phyloP scores from a whole-genome alignment of 352 stramenopile species.

The Globisporangium spiculum region DNA sequence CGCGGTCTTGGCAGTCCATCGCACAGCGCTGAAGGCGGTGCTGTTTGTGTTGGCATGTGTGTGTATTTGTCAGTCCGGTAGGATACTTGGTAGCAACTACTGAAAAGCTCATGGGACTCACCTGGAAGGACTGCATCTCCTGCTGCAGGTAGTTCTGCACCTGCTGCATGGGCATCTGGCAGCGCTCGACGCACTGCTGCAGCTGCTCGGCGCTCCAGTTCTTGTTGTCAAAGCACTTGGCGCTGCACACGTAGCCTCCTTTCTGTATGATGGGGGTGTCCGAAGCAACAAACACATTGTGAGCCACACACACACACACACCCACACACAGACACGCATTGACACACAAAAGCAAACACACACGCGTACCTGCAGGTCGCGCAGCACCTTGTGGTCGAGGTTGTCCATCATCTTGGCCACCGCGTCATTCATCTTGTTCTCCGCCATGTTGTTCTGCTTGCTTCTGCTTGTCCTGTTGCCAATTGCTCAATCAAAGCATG shows the following conservation, averaged over 20 bases:
- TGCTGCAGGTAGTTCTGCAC: constrained; percentile 81
- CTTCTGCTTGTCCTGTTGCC: neutral
- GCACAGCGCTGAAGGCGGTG: constrained; percentile 79
- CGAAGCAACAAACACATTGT: neutral
- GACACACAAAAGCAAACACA: neutral
- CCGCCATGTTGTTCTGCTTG: constrained; percentile 46
- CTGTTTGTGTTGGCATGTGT: constrained; percentile 18
- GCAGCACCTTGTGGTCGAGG: constrained; percentile 72
- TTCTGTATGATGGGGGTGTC: constrained; percentile 32
- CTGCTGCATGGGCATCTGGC: constrained; percentile 83
- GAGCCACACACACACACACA: neutral
- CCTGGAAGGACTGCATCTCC: constrained; percentile 83
- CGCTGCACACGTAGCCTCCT: constrained; percentile 79
- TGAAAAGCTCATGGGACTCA: constrained; percentile 6
- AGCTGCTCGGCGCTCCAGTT: constrained; percentile 73
- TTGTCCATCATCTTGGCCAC: constrained; percentile 84
- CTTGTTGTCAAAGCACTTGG: constrained; percentile 88
- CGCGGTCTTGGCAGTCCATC: constrained; percentile 87
- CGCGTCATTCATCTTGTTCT: constrained; percentile 79
- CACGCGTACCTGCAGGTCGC: constrained; percentile 54
- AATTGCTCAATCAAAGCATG: neutral
- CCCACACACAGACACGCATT: neutral
- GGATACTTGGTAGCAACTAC: neutral
- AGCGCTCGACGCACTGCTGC: constrained; percentile 79
- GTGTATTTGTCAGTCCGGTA: neutral